phyloP scores from a whole-genome alignment of 164 flowering plant genomes.

The Liquidambar formosana region DNA sequence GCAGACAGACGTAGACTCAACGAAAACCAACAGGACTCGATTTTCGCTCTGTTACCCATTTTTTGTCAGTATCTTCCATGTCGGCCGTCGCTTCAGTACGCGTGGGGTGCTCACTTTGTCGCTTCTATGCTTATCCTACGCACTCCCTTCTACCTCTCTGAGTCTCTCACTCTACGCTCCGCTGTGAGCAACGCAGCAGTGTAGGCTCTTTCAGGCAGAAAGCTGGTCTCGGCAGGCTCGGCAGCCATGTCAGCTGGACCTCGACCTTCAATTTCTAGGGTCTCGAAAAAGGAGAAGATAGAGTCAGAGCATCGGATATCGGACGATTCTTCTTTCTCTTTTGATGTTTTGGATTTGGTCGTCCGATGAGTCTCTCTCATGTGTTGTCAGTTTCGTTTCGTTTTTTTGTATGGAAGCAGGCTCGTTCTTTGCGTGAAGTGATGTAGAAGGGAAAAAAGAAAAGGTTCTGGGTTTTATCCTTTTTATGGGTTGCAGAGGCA shows the following conservation, averaged over 20 bases:
- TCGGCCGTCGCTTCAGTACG: background rate
- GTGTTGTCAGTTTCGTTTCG: background rate
- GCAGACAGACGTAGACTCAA: slow-evolving; percentile 30
- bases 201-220: too few relatives aligned
- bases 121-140: background rate
- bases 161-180: background rate
- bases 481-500: background rate
- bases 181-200: background rate
- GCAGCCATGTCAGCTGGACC: background rate
- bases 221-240: too few relatives aligned
- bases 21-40: slow-evolving; percentile 3
- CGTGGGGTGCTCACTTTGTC: background rate
- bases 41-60: background rate
- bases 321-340: background rate
- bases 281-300: background rate
- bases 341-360: background rate
- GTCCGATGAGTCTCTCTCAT: background rate
- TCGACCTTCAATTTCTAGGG: slow-evolving; percentile 11
- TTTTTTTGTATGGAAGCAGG: background rate
- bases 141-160: background rate
- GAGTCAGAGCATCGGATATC: background rate
- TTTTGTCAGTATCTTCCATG: background rate
- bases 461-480: background rate
- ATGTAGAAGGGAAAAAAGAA: background rate
- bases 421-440: background rate